These are phyloP conservation scores for Litsea cubeba DNA, from an alignment of 164 flowering plant genomes.

Conservation along the genomic window DNA sequence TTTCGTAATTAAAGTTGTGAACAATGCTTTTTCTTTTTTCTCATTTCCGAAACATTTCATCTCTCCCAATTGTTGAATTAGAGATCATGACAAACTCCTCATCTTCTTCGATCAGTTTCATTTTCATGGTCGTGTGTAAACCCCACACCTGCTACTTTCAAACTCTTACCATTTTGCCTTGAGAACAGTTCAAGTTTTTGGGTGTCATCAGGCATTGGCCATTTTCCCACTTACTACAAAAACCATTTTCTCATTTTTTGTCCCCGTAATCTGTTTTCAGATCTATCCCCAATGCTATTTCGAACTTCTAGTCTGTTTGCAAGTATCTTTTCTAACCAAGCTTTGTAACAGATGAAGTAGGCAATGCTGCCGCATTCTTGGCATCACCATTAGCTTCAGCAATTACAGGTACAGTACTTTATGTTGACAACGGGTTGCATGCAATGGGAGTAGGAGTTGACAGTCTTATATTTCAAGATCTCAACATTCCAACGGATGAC, in stretches of 20 bases:
- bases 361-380: conserved; percentile 88
- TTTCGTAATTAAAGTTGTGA: too few relatives aligned
- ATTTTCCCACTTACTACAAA: background rate
- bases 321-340: too few relatives aligned
- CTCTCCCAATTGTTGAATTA: background rate
- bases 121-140: background rate
- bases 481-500: conserved; percentile 42
- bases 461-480: conserved; percentile 72
- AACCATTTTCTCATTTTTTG: background rate
- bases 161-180: background rate
- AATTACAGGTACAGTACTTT: conserved; percentile 71
- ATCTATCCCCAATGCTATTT: background rate
- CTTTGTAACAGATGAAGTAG: conserved; percentile 62
- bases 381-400: conserved; percentile 86
- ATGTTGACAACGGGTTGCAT: conserved; percentile 83
- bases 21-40: background rate
- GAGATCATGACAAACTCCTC: background rate
- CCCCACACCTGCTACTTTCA: background rate
- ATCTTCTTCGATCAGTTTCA: background rate
- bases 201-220: background rate
- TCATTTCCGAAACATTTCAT: background rate
- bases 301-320: background rate
- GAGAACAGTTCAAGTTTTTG: background rate
- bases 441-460: conserved; percentile 91
- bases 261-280: background rate